Evolutionary conservation across 2,329 filamentous ascomycete species (phyloP), one percentile per base, ranked within the genome.

Genomic region (Colletotrichum sidae): DNA sequence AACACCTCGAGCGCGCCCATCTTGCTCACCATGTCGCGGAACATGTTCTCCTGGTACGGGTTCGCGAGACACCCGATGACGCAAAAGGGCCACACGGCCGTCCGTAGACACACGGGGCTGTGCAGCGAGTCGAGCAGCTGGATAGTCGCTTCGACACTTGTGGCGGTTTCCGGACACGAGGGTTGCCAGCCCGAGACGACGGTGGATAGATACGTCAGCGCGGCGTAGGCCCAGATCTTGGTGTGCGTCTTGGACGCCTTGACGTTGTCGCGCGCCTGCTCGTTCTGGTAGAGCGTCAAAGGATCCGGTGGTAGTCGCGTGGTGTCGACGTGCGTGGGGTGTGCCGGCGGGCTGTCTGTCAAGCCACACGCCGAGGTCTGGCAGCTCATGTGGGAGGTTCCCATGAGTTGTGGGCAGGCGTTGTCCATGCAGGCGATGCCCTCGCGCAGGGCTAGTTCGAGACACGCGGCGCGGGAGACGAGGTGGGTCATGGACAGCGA

Each of bases 111-210:
- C 8, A 74, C 73, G 9, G 75, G 68, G 7, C 75, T 73, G 11
- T 75, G 71, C 13, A 79, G 67, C 34, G 75, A 68, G 12, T 70
- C 66, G 8, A 84, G 70, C 54, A 81, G 70, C 10, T 76, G 70
- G 65, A 73, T 12, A 68, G 68, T 6, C 70, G 72, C 15, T 69
- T 70, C 46, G 68, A 81, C 72, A 25, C 73, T 67, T 33, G 68
- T 65, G 3, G 75, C 75, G 2, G 84, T 78, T 55, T 84, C 82
- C 0, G 74, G 71, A 51, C 75, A 79, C 0, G 77, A 77, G 0
- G 83, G 83, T 65, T 84, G 82, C 84, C 83, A 86, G 4, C 84
- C 84, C 1, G 78, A 80, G 3, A 84, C 75, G 17, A 86, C 81
- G 4, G 84, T 79, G 11, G 77, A 73, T 11, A 86, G 77, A 63